These are phyloP conservation scores for Musa schizocarpa DNA, from an alignment of 176 grass and related monocot genomes.

Conservation along the genomic window DNA sequence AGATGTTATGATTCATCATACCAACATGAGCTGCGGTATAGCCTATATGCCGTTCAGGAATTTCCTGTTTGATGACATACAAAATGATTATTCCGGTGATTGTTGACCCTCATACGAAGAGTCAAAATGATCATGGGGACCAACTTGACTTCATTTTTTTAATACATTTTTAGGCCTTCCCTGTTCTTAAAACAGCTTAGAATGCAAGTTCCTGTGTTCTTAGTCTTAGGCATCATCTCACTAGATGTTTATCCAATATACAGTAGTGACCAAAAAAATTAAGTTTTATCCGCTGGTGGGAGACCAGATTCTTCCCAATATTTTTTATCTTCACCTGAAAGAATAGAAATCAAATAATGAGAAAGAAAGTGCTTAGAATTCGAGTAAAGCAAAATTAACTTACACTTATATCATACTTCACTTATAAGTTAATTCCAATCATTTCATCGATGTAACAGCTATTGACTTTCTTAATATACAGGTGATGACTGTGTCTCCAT, in stretches of 20 bases:
- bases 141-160: background rate
- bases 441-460: background rate
- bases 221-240: background rate
- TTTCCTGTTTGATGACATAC: background rate
- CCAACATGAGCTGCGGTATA: conserved; percentile 71
- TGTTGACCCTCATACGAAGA: background rate
- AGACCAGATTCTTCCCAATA: background rate
- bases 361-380: background rate
- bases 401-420: background rate
- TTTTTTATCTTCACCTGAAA: background rate
- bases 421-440: background rate
- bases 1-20: conserved; percentile 93
- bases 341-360: background rate
- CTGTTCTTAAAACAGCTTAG: background rate
- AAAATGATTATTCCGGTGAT: background rate
- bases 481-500: conserved; percentile 94
- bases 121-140: background rate
- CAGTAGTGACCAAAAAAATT: background rate
- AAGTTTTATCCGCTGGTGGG: background rate
- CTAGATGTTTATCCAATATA: background rate
- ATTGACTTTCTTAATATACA: conserved; percentile 35
- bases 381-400: background rate
- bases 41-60: background rate
- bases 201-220: background rate
- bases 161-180: background rate